Conservation (phyloP, 208 protist genomes). For the Vickermania ingenoplastis region DNA sequence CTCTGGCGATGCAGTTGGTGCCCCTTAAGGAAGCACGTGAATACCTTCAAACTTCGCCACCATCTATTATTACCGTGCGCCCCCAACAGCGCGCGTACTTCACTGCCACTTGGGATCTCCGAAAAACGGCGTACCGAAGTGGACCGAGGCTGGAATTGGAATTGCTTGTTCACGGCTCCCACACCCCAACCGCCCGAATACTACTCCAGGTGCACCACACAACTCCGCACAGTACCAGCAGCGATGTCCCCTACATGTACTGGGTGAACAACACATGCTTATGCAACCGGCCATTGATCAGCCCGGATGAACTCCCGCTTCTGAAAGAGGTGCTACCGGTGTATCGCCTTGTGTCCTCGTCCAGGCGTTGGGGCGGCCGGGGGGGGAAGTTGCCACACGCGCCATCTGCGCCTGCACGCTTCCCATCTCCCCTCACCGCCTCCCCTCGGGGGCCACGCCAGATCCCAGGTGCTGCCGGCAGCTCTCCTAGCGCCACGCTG, state of each 20-base stretch:
- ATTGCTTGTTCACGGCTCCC: slow-evolving; percentile 67
- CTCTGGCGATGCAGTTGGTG: slow-evolving; percentile 79
- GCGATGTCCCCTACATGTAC: slow-evolving; percentile 74
- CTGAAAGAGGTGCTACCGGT: slow-evolving; percentile 63
- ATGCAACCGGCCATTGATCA: slow-evolving; percentile 67
- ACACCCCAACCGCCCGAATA: slow-evolving; percentile 57
- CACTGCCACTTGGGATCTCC: slow-evolving; percentile 57
- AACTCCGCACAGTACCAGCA: slow-evolving; percentile 40
- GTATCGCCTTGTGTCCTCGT: slow-evolving; percentile 38
- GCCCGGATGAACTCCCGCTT: slow-evolving; percentile 67
- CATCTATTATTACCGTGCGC: slow-evolving; percentile 72
- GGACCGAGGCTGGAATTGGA: slow-evolving; percentile 42
- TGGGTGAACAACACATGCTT: slow-evolving; percentile 81
- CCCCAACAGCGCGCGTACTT: slow-evolving; percentile 86
- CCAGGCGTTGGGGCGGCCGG: not conserved
- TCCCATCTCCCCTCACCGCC: not conserved
- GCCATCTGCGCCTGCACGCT: not conserved
- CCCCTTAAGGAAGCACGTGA: slow-evolving; percentile 36
- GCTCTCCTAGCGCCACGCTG: not conserved
- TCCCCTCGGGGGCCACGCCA: too few species aligned
- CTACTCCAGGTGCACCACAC: slow-evolving; percentile 64
- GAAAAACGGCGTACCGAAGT: slow-evolving; percentile 45
- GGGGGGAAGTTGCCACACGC: not conserved
- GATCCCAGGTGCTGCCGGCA: not conserved
- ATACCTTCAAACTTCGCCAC: slow-evolving; percentile 57